Base-by-base conservation (phyloP, 176 grass and related monocot species). In the Juncus effusus region DNA sequence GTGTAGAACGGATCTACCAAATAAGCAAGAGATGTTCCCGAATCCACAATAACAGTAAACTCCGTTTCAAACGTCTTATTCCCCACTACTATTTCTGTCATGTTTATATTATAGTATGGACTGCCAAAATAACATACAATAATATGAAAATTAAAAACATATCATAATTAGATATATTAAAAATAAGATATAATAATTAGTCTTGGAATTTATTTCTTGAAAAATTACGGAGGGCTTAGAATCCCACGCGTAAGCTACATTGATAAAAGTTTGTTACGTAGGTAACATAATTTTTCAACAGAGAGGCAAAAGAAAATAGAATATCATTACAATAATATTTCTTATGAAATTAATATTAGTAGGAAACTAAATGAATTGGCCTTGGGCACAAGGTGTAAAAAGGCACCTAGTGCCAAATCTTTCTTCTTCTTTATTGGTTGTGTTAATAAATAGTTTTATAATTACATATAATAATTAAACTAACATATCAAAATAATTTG, bases 11-110 rank as follows among this genome's bases (percentile, higher is more conserved):
- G 91, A 19, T 90, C 87, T 50, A 36, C 60, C 58, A 96, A 79
- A 59, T 79, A 82, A 0, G 84, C 90, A 64, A 81, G 87, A 42
- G 86, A 90, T 3, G 91, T 85, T 72, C 91, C 91, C 38, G 91
- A 96, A 69, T 96, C 91, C 0, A 87, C 59, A 1, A 90, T 1
- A 47, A 69, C 72, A 35, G 72, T 57, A 80, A 78, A 90, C 41
- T 74, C 53, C 63, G 54, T 64, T 56, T 62, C n/a, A 64, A 70
- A 7, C 1, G 53, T 72, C 58, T 60, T 58, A 51, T 4, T 61
- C 0, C 5, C 81, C 2, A 87, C 81, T 53, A 13, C 64, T 41
- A 85, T 65, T 40, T 40, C 13, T 41, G 76, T 90, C 51, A 96
- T 68, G 76, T 82, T 90, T 42, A 96, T 87, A 67, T 76, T 87